Evolutionary conservation across 164 flowering plant species (phyloP), one percentile per base, ranked within the genome.

Genomic region (Nymphaea colorata): DNA sequence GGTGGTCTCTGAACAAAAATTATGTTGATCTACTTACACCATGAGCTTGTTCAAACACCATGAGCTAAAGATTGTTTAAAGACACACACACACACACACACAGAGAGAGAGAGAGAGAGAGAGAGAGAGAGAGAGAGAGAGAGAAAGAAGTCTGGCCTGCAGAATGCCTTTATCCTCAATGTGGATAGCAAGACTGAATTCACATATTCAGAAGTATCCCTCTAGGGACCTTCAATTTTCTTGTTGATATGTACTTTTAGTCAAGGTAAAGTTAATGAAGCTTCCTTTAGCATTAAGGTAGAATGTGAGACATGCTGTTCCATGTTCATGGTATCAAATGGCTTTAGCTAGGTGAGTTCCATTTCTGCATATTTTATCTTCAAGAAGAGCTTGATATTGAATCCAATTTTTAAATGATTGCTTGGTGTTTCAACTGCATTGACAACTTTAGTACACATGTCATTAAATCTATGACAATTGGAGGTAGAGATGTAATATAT

Each of bases 391-490:
- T 8, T 8, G 16, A 55, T 55, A 55, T 15, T 55, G 10, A 8
- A 55, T 1, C 10, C 10, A 55, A 55, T 8, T 1, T 55, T 55
- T 8, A 55, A 55, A 15, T 15, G 5, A 5, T 60, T 15, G n/a
- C 62, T 14, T 70, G 69, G 64, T 73, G 61, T 64, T 68, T 64
- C 88, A 91, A 95, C 73, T 91, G 89, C 59, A 88, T 91, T 67
- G 91, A 86, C 63, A 86, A 82, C 68, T 91, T 81, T 81, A 95
- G 97, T 68, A 91, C 97, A 3, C 97, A 91, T 84, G 79, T 91
- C 55, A 81, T 87, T 62, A 83, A 82, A 43, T 87, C 95, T 36
- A 82, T 86, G n/a, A 86, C 90, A 51, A 80, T 89, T 70, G 97
- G 97, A 14, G 95, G 97, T 43, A 87, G 82, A 79, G 97, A 91